phyloP scores from a whole-genome alignment of 257 asterid genomes.

The Primulina huaijiensis region DNA sequence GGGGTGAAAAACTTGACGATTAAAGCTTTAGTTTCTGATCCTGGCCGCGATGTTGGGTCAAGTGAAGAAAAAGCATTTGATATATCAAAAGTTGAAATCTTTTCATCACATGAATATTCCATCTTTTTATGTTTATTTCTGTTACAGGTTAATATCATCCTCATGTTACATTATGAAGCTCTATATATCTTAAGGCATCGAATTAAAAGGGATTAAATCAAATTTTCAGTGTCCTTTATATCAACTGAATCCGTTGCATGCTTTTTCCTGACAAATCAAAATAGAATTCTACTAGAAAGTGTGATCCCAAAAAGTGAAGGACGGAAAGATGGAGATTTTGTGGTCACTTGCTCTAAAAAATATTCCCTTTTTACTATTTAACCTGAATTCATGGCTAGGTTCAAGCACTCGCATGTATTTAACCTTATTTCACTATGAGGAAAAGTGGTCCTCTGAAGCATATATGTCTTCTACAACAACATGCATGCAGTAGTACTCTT shows the following conservation, averaged over 20 bases:
- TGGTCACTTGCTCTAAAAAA: neutral
- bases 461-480: neutral
- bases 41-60: slow-evolving; percentile 1
- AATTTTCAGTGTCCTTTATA: neutral
- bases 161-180: neutral
- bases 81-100: neutral
- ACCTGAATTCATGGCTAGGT: slow-evolving; percentile 16
- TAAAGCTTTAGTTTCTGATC: slow-evolving; percentile 10
- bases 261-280: neutral
- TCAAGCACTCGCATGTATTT: slow-evolving; percentile 7
- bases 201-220: neutral
- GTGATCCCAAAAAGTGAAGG: neutral
- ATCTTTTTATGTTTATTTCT: neutral
- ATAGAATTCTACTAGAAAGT: neutral
- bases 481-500: slow-evolving; percentile 12
- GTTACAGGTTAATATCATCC: neutral
- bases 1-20: neutral
- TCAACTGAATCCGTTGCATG: neutral
- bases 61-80: neutral
- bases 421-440: neutral
- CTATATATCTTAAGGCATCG: neutral
- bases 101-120: neutral
- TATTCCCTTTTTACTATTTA: slow-evolving; percentile 12
- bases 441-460: slow-evolving; percentile 5
- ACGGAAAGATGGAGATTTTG: neutral